Evolutionary conservation across 176 grass and related monocot genomes (phyloP).

Genomic region (Oryza coarctata): DNA sequence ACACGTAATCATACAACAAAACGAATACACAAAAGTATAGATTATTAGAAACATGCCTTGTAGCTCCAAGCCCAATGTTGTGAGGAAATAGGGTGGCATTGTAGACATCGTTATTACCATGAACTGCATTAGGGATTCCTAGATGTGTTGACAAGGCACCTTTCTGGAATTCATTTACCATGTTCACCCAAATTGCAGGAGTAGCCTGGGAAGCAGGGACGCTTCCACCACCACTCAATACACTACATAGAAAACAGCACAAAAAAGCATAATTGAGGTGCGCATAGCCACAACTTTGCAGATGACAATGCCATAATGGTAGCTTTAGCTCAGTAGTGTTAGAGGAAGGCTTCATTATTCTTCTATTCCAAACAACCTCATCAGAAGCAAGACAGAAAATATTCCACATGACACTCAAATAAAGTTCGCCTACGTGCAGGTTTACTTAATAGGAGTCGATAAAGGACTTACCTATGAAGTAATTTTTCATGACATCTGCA

Average conservation of each 20-base stretch:
- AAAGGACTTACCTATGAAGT: conserved; percentile 76
- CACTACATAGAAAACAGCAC: conserved; percentile 55
- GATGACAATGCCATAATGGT: conserved; percentile 7
- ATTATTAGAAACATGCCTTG: conserved; percentile 59
- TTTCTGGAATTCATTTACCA: conserved; percentile 96
- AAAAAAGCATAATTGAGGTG: conserved; percentile 9
- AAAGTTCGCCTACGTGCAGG: background rate
- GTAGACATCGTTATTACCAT: conserved; percentile 96
- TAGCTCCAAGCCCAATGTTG: conserved; percentile 95
- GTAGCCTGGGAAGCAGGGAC: conserved; percentile 82
- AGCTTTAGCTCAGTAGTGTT: background rate
- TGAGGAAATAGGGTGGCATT: conserved; percentile 97
- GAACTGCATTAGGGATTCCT: conserved; percentile 94
- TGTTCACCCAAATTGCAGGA: conserved; percentile 80
- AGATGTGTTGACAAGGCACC: conserved; percentile 83
- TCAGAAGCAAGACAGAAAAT: background rate
- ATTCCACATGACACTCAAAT: background rate
- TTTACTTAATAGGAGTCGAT: background rate
- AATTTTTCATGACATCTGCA: conserved; percentile 75
- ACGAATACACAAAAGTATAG: background rate
- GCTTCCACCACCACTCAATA: conserved; percentile 96
- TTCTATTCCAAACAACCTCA: background rate
- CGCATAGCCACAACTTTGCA: conserved; percentile 16
- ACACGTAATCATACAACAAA: conserved; percentile 7
- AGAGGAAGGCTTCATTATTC: background rate